A percentile compares a stretch with the other conserved stretches of the same genome.
phyloP scores from a whole-genome alignment of 768 basidiomycete genomes.

The Tylopilus sp. region DNA sequence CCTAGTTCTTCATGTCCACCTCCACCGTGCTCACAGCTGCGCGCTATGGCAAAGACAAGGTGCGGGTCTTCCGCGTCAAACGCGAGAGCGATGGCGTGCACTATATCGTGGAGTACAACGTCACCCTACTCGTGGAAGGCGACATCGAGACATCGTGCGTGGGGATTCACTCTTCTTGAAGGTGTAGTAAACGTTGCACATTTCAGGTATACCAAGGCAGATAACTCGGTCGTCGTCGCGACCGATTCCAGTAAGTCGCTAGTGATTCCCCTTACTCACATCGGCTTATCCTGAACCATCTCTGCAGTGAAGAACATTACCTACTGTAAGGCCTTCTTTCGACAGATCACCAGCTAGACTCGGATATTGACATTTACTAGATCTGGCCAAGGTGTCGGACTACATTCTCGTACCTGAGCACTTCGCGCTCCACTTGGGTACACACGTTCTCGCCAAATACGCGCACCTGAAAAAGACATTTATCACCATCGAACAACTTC shows the following conservation, averaged over 20 bases:
- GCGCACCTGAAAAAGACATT: slow-evolving; percentile 68
- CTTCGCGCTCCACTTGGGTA: slow-evolving; percentile 85
- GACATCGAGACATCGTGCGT: slow-evolving; percentile 69
- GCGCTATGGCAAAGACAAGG: slow-evolving; percentile 85
- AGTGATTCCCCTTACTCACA: not conserved
- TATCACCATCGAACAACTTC: slow-evolving; percentile 71
- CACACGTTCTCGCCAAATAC: slow-evolving; percentile 80
- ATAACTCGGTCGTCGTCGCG: slow-evolving; percentile 85
- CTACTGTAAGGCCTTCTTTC: slow-evolving; percentile 43
- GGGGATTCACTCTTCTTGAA: not conserved
- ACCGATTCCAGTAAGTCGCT: slow-evolving; percentile 79
- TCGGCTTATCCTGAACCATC: not conserved
- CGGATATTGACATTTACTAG: slow-evolving; percentile 31
- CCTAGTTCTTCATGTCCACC: slow-evolving; percentile 25
- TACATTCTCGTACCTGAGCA: slow-evolving; percentile 79
- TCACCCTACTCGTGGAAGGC: slow-evolving; percentile 78
- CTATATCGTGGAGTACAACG: slow-evolving; percentile 81
- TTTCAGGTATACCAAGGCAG: slow-evolving; percentile 77
- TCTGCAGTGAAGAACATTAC: slow-evolving; percentile 63
- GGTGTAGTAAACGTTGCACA: not conserved
- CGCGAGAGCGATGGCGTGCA: slow-evolving; percentile 59
- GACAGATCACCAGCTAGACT: not conserved
- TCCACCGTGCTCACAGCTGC: slow-evolving; percentile 41
- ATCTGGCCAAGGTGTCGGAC: slow-evolving; percentile 86
- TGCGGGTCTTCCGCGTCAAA: slow-evolving; percentile 84